A percentile compares a stretch with the other conserved stretches of the same genome.
phyloP scores from a whole-genome alignment of 1,139 yeast genomes.

The Yamadazyma trypodendri region DNA sequence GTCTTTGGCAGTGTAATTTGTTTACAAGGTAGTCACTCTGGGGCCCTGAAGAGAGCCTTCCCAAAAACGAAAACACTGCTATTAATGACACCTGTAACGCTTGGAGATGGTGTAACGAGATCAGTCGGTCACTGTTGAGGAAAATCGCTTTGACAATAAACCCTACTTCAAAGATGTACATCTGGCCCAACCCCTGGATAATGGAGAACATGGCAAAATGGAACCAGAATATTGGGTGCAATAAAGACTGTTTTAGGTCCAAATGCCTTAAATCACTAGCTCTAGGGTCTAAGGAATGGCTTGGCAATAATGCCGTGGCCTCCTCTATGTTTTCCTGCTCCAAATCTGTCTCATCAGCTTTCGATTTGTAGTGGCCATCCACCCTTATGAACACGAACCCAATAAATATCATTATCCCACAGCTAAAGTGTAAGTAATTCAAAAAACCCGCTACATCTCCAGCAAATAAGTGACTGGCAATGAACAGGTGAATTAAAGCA shows the following conservation, averaged over 20 bases:
- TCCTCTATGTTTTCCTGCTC: slow-evolving; percentile 15
- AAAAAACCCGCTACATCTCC: slow-evolving; percentile 26
- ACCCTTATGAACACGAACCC: slow-evolving; percentile 33
- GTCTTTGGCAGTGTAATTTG: slow-evolving; percentile 52
- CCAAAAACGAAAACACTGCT: slow-evolving; percentile 65
- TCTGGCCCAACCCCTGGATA: slow-evolving; percentile 73
- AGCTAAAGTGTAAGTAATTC: slow-evolving; percentile 22
- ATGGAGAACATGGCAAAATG: slow-evolving; percentile 58
- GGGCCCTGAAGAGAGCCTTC: slow-evolving; percentile 69
- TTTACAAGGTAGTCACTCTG: slow-evolving; percentile 60
- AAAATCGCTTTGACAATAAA: slow-evolving; percentile 58
- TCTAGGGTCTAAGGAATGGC: slow-evolving; percentile 6
- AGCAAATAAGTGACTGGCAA: slow-evolving; percentile 21
- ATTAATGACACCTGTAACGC: slow-evolving; percentile 72
- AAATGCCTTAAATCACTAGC: slow-evolving; percentile 15
- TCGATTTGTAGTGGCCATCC: slow-evolving; percentile 26
- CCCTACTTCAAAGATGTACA: slow-evolving; percentile 75
- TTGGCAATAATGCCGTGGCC: slow-evolving; percentile 12
- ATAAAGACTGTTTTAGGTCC: slow-evolving; percentile 19
- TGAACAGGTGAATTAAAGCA: slow-evolving; percentile 26
- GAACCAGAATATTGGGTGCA: slow-evolving; percentile 39
- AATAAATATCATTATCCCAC: slow-evolving; percentile 25
- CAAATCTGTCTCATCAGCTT: slow-evolving; percentile 9
- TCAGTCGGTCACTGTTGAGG: slow-evolving; percentile 22
- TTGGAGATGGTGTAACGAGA: slow-evolving; percentile 45